Percentiles rank a stretch among this genome's conserved stretches.
phyloP scores from a whole-genome alignment of 495 filamentous ascomycete genomes.

The Penicillium ochrochloron region DNA sequence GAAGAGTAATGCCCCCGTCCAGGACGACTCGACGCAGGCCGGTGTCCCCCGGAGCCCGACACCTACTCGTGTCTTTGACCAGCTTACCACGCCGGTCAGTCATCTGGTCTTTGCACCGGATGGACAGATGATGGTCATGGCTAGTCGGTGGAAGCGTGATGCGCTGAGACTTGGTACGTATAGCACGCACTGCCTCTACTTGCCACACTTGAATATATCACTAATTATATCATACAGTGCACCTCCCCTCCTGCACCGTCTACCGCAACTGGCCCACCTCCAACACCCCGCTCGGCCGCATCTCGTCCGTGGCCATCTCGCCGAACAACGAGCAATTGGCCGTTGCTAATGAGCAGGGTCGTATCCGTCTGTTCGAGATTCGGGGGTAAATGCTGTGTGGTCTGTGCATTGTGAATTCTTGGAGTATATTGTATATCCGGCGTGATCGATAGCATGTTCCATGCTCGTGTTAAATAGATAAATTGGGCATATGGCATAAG shows the following conservation, averaged over 20 bases:
- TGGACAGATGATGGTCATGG: slow-evolving; percentile 85
- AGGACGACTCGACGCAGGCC: slow-evolving; percentile 16
- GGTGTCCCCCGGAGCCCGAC: slow-evolving; percentile 58
- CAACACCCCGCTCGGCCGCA: slow-evolving; percentile 83
- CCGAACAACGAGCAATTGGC: slow-evolving; percentile 72
- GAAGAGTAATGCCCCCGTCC: slow-evolving; percentile 26
- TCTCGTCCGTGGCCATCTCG: slow-evolving; percentile 80
- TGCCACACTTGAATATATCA: slow-evolving; percentile 4
- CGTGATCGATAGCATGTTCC: slow-evolving; percentile 8
- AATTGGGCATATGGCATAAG: not conserved
- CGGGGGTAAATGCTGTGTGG: slow-evolving; percentile 35
- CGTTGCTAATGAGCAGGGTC: slow-evolving; percentile 85
- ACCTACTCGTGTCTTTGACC: slow-evolving; percentile 74
- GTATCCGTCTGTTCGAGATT: slow-evolving; percentile 88
- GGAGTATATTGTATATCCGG: slow-evolving; percentile 14
- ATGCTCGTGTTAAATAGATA: not conserved
- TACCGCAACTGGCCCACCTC: slow-evolving; percentile 96
- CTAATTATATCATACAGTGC: slow-evolving; percentile 55
- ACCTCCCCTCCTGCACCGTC: slow-evolving; percentile 89
- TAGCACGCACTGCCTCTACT: not conserved
- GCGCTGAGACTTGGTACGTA: slow-evolving; percentile 70
- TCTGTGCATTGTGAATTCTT: not conserved
- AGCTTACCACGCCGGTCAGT: slow-evolving; percentile 82
- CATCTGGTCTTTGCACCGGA: slow-evolving; percentile 81
- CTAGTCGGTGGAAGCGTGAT: slow-evolving; percentile 83